Base-by-base conservation (phyloP, 2,329 filamentous ascomycete species). In the Pseudogymnoascus sp. region DNA sequence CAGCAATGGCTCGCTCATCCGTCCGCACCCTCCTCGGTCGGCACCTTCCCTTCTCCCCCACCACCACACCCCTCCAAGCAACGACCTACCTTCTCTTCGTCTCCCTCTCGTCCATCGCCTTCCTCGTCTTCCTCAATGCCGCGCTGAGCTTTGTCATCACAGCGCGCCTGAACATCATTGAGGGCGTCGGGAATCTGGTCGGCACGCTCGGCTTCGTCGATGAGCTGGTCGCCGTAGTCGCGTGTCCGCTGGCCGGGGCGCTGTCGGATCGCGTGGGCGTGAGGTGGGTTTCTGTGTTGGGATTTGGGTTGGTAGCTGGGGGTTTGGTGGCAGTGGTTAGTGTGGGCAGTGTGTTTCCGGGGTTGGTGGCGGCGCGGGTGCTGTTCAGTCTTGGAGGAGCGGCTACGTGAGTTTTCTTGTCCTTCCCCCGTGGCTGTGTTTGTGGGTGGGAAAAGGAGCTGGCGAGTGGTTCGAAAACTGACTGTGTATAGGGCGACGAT, bases 361-460 rank as follows among this genome's bases (percentile, higher is more conserved):
- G 96, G 72, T 78, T 99, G 66, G 77, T 97, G 60, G 77, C 97
- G 41, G 91, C 89, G 60, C 82, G 94, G 66, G 78, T 97, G 58
- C 78, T 95, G 61, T 99, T 99, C 74, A 94, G 92, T 66, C 68
- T 97, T 16, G 94, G 94, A 22, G 94, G 90, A 18, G 91, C 92
- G n/a, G 94, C 93, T 20, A 86, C 89, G 80, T 92, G 71, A 76
- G 81, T 72, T 59, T 43, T 41, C 7, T 68, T 60, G 62, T 16
- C 11, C 0, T 22, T 32, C 6, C 3, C n/a, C 6, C 2, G 14
- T 18, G n/a, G 6, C 5, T 12, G 2, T 22, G 39, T n/a, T n/a
- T 22, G 18, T 12, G 11, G 4, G 39, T 6, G 41, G 6, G 9
- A 39, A 8, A 5, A 20, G 16, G 16, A 8, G 7, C 22, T 41